Evolutionary conservation across 768 basidiomycete genomes (phyloP).

Genomic region (Hygrocybe coccinea): DNA sequence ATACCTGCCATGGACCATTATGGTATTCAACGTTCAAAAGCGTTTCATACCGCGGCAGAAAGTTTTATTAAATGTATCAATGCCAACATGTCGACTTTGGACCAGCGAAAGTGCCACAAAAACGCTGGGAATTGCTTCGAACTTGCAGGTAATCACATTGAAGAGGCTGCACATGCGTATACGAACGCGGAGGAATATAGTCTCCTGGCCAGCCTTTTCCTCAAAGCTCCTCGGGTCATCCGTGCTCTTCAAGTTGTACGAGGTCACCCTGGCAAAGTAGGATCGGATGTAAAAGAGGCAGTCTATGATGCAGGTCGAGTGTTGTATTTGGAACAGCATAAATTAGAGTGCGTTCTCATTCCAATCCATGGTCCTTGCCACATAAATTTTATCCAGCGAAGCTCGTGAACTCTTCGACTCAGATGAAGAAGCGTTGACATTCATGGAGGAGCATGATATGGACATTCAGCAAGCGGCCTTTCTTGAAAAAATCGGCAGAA

Average conservation of each 20-base stretch:
- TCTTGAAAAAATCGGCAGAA: constrained; percentile 39
- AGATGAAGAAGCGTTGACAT: constrained; percentile 51
- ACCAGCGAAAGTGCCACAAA: constrained; percentile 34
- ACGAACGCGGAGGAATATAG: too few species aligned
- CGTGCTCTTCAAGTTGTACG: too few species aligned
- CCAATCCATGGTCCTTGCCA: too few species aligned
- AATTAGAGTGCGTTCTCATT: not conserved
- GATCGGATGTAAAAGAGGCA: too few species aligned
- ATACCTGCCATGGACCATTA: constrained; percentile 9
- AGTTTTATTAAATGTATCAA: constrained; percentile 44
- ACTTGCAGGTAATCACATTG: constrained; percentile 27
- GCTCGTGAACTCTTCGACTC: constrained; percentile 44
- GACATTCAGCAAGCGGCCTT: constrained; percentile 45
- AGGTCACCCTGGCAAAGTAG: too few species aligned
- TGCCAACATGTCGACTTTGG: constrained; percentile 19
- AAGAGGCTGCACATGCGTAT: too few species aligned
- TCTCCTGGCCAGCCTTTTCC: too few species aligned
- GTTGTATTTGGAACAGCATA: too few species aligned
- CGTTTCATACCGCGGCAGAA: constrained; percentile 44
- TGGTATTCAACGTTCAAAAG: constrained; percentile 25
- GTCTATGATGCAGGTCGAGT: too few species aligned
- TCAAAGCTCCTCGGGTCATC: too few species aligned
- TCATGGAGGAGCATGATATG: constrained; percentile 50
- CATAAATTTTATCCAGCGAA: constrained; percentile 32
- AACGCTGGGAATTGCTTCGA: constrained; percentile 47